These are phyloP conservation scores for Boletus smithii DNA, from an alignment of 1,284 basidiomycete species.

Conservation along the genomic window DNA sequence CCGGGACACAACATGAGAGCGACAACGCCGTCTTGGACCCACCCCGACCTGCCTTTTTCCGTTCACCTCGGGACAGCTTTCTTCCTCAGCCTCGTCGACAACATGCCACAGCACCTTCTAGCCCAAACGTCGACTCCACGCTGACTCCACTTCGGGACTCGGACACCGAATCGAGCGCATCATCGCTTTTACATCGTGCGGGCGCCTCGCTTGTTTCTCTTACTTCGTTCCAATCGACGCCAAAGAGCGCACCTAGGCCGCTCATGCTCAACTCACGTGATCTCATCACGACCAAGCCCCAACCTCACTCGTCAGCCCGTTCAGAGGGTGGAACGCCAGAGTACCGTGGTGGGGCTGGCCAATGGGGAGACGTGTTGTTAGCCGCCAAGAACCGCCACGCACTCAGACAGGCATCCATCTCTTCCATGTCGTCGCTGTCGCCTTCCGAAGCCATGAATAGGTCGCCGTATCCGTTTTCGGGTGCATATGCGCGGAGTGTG, in stretches of 20 bases:
- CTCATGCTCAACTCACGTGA: conserved; percentile 51
- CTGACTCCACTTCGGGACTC: conserved; percentile 29
- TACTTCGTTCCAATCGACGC: conserved; percentile 35
- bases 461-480: conserved; percentile 10
- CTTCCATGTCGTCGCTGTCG: conserved; percentile 61
- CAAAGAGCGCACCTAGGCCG: conserved; percentile 51
- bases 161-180: conserved; percentile 22
- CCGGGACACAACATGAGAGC: conserved; percentile 35
- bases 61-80: conserved; percentile 55
- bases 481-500: conserved; percentile 17
- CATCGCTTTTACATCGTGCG: conserved; percentile 36
- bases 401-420: conserved; percentile 52
- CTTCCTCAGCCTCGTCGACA: conserved; percentile 37
- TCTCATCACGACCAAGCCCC: conserved; percentile 37
- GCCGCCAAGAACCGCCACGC: conserved; percentile 34
- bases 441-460: conserved; percentile 43
- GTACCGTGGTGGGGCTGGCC: conserved; percentile 17
- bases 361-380: conserved; percentile 53
- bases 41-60: conserved; percentile 55
- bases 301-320: conserved; percentile 27
- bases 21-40: conserved; percentile 46
- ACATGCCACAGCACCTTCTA: conserved; percentile 38
- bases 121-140: conserved; percentile 35
- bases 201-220: conserved; percentile 44
- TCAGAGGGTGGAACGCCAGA: conserved; percentile 40